These are phyloP conservation scores for Septoria linicola DNA, from an alignment of 2,329 filamentous ascomycete species.

Conservation along the genomic window DNA sequence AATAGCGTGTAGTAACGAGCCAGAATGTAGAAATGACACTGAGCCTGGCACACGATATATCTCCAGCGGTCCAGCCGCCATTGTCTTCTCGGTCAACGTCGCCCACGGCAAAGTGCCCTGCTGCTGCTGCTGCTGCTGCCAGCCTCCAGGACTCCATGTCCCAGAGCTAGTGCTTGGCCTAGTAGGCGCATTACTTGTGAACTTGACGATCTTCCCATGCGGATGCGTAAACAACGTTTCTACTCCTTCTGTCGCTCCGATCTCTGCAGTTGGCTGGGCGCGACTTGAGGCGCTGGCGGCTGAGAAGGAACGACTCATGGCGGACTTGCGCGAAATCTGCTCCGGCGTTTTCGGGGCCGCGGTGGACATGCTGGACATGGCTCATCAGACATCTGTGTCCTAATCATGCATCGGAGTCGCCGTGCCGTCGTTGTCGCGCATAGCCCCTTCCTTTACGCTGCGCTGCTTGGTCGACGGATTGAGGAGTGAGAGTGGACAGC, in stretches of 20 bases:
- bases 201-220: constrained; percentile 69
- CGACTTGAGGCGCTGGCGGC: constrained; percentile 33
- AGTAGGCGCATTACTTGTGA: constrained; percentile 46
- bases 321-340: constrained; percentile 27
- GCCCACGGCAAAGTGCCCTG: constrained; percentile 66
- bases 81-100: constrained; percentile 74
- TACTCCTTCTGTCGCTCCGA: constrained; percentile 48
- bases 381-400: constrained; percentile 2
- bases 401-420: too few relatives aligned
- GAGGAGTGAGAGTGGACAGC: too few relatives aligned
- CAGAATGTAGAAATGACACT: constrained; percentile 84
- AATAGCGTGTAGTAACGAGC: constrained; percentile 79
- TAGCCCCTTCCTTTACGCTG: too few relatives aligned
- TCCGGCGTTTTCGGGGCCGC: constrained; percentile 34
- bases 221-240: constrained; percentile 75
- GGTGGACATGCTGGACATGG: constrained; percentile 25
- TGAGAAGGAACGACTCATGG: constrained; percentile 48
- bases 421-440: too few relatives aligned
- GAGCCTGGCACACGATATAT: constrained; percentile 85
- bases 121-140: constrained; percentile 19
- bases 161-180: constrained; percentile 31
- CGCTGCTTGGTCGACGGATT: too few relatives aligned
- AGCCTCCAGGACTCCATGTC: constrained; percentile 22
- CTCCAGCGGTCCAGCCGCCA: constrained; percentile 74
- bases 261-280: constrained; percentile 34